Percentiles rank a stretch among this genome's conserved stretches.
Evolutionary conservation across 257 asterid genomes (phyloP).

Genomic region (Echites panduratus): DNA sequence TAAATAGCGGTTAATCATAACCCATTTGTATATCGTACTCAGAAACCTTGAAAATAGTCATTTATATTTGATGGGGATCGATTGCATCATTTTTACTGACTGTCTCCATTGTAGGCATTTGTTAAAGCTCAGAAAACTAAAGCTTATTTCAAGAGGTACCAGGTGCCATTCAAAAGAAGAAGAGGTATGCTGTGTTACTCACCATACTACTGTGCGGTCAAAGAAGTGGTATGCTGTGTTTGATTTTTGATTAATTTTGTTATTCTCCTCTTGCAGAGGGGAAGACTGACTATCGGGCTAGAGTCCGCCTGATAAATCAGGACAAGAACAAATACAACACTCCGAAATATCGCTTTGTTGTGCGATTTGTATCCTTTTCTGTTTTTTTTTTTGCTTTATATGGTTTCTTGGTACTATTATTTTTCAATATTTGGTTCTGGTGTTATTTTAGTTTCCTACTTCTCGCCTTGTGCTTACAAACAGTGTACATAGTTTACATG

Average conservation of each 20-base stretch:
- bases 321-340: constrained; percentile 82
- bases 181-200: constrained; percentile 37
- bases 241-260: not conserved
- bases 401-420: no score
- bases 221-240: no score
- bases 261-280: constrained; percentile 45
- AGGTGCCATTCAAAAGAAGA: constrained; percentile 75
- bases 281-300: constrained; percentile 79
- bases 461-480: no score
- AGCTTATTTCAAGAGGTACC: constrained; percentile 71
- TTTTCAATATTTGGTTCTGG: not conserved
- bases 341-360: constrained; percentile 72
- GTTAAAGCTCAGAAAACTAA: constrained; percentile 61
- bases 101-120: constrained; percentile 32
- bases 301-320: constrained; percentile 78
- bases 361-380: constrained; percentile 62
- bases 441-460: not conserved
- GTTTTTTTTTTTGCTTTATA: not conserved
- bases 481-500: not conserved
- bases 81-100: not conserved
- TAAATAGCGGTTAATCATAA: not conserved
- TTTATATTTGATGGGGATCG: not conserved
- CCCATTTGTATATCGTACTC: not conserved
- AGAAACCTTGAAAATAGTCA: not conserved
- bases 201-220: not conserved